phyloP scores from a whole-genome alignment of 2,329 filamentous ascomycete species.

The Zymoseptoria passerinii region DNA sequence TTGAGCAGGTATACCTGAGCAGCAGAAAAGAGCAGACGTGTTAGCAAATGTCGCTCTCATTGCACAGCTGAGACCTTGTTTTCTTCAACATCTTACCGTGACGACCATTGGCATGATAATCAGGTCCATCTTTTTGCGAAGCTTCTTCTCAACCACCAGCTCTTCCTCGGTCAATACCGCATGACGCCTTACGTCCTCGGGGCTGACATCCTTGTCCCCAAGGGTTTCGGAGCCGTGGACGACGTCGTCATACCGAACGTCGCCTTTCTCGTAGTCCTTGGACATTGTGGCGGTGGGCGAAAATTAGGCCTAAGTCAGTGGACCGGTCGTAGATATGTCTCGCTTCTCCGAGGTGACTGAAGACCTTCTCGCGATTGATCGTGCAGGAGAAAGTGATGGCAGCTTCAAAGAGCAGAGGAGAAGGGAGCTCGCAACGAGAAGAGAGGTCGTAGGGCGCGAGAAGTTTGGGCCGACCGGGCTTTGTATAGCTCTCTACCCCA shows the following conservation, averaged over 20 bases:
- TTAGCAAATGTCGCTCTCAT: neutral
- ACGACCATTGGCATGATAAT: constrained; percentile 63
- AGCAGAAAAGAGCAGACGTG: constrained; percentile 40
- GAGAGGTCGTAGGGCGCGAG: too few species aligned
- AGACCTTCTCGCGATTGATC: neutral
- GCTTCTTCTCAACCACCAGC: constrained; percentile 41
- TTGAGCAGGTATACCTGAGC: constrained; percentile 14
- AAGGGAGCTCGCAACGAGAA: neutral
- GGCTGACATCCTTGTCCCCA: constrained; percentile 6
- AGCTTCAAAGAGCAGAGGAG: neutral
- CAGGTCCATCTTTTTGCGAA: constrained; percentile 63
- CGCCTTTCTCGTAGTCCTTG: constrained; percentile 12
- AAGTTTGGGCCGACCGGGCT: neutral
- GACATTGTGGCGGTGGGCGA: constrained; percentile 1
- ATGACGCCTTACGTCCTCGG: constrained; percentile 21
- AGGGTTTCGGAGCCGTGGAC: constrained; percentile 21
- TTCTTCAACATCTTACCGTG: constrained; percentile 40
- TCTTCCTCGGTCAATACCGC: constrained; percentile 25
- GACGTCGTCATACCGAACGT: constrained; percentile 18
- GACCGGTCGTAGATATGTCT: neutral
- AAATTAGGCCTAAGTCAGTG: neutral
- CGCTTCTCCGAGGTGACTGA: neutral
- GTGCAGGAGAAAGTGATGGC: neutral
- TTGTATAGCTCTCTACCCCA: neutral
- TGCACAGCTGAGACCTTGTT: neutral